Conservation (phyloP, 164 flowering plant genomes). For the Stephania cephalantha region DNA sequence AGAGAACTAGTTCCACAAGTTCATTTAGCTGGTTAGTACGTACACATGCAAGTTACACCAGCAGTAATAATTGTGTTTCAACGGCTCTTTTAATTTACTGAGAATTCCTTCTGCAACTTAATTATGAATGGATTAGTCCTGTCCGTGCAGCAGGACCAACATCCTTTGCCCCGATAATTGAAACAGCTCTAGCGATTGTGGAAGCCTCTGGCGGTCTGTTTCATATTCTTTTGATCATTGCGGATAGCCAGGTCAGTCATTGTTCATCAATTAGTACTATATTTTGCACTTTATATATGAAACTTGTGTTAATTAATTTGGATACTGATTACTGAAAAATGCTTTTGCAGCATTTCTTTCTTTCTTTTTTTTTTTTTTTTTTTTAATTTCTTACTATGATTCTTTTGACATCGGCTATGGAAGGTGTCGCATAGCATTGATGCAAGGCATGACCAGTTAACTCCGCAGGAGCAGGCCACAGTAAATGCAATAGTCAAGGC, state of each 20-base stretch:
- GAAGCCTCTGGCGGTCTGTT: constrained; percentile 42
- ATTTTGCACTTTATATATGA: too few relatives aligned
- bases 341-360: background rate
- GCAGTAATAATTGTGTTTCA: background rate
- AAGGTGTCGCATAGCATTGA: constrained; percentile 47
- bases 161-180: constrained; percentile 46
- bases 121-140: background rate
- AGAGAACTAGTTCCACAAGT: constrained; percentile 52
- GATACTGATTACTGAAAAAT: background rate
- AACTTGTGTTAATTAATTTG: background rate
- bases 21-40: constrained; percentile 43
- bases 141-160: constrained; percentile 33
- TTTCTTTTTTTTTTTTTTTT: background rate
- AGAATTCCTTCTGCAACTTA: background rate
- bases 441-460: constrained; percentile 26
- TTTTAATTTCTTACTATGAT: background rate
- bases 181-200: constrained; percentile 33
- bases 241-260: constrained; percentile 42
- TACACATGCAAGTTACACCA: background rate
- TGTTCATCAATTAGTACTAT: background rate
- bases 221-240: constrained; percentile 45
- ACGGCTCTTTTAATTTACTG: background rate
- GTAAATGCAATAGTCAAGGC: constrained; percentile 48
- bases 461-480: constrained; percentile 43
- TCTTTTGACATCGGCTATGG: background rate